Evolutionary conservation across 148 eudicot species (phyloP).

Genomic region (Oxyria digyna): DNA sequence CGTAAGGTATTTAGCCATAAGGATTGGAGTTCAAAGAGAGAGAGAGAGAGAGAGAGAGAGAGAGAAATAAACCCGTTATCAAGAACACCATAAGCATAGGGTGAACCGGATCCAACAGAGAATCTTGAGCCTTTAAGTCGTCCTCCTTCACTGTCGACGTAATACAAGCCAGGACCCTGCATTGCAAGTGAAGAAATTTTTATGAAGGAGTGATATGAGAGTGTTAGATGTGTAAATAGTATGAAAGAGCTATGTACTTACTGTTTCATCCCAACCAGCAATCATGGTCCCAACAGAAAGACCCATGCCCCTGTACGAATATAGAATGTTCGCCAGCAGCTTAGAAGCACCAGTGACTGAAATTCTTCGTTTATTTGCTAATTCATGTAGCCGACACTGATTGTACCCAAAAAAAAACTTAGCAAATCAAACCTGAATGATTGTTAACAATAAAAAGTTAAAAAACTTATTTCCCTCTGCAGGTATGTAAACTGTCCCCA

Average conservation of each 20-base stretch:
- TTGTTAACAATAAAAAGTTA: neutral
- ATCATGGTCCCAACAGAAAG: conserved; percentile 99
- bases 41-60: neutral
- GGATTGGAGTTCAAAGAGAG: no score
- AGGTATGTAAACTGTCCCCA: neutral
- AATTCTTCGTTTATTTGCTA: conserved; percentile 93
- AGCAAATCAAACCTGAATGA: neutral
- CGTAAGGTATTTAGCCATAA: neutral
- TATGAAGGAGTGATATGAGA: neutral
- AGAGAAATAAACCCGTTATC: conserved; percentile 61
- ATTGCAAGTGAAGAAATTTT: conserved; percentile 12
- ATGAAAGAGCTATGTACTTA: conserved; percentile 17
- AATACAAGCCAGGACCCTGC: conserved; percentile 93
- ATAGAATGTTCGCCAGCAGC: conserved; percentile 83
- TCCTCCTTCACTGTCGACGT: conserved; percentile 99
- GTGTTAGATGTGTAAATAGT: neutral
- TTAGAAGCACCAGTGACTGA: conserved; percentile 99
- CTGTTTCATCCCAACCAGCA: conserved; percentile 99
- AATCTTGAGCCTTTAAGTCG: conserved; percentile 84
- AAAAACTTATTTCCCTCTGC: neutral
- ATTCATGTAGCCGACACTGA: conserved; percentile 91
- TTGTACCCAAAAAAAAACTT: neutral
- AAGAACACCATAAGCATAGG: conserved; percentile 97
- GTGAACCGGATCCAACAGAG: conserved; percentile 99
- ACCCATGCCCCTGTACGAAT: conserved; percentile 92